Evolutionary conservation across 305 asterid species (phyloP), one percentile per base, ranked within the genome.

Genomic region (Andrographis paniculata): DNA sequence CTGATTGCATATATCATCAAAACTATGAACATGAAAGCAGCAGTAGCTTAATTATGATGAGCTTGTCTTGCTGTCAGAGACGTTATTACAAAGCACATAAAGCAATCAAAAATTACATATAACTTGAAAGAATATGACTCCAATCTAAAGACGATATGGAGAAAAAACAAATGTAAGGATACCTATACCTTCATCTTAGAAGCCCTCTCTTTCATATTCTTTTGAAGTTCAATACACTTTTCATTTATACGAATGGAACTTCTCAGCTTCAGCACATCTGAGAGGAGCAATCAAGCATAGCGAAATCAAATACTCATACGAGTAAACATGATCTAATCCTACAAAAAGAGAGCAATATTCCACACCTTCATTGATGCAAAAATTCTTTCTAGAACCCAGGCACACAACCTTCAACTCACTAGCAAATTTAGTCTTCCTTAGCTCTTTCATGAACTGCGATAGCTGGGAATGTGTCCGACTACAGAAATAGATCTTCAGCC

Each of bases 391-490:
- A 38, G 99, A 91, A 38, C 94, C 99, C 84, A 91, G 73, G 71
- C 85, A 76, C 24, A 80, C 87, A 62, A 73, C 88, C 61, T 74
- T 80, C 69, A 91, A 49, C 54, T 91, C 94, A 50, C 63, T 71
- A 6, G 79, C 80, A 64, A 91, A 87, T 52, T 53, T 70, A 48
- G 96, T 86, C 77, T 86, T 91, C 72, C 71, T 83, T 66, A 91
- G 75, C 81, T 91, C 99, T 56, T 80, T 86, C 78, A 91, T 61
- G 50, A 91, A 91, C 76, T 91, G 99, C 2, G 94, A 80, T 67
- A 91, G 99, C 78, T 91, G 99, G 12, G 99, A 86, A 69, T 91
- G 99, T 1, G 99, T 91, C 50, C 99, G 72, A 61, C 99, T 91
- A 62, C 99, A 91, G 52, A 91, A 91, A 48, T 78, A 91, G 50